Percentiles rank a stretch among this genome's conserved stretches.
Evolutionary conservation across 129 eudicot species (phyloP).

Genomic region (Mikania micrantha): DNA sequence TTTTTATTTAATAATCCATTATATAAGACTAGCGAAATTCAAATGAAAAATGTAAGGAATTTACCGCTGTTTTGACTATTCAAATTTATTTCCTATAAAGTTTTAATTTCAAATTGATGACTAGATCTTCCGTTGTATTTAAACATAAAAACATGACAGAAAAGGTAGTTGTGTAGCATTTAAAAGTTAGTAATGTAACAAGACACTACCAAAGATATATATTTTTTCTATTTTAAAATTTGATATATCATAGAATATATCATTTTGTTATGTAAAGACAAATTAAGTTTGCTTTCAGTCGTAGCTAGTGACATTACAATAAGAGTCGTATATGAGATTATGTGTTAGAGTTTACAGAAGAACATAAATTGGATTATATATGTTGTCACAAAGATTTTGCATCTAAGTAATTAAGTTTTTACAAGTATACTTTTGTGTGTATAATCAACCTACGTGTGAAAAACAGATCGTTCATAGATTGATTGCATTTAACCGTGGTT

Average conservation of each 20-base stretch:
- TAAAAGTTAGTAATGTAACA: background rate
- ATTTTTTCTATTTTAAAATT: background rate
- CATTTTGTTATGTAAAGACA: background rate
- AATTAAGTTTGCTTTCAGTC: background rate
- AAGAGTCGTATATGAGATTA: background rate
- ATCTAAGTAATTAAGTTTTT: too few species aligned
- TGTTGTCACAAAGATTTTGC: too few species aligned
- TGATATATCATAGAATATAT: background rate
- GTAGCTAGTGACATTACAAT: too few species aligned
- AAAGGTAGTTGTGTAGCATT: slow-evolving; percentile 1
- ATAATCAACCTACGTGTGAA: too few species aligned
- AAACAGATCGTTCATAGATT: too few species aligned
- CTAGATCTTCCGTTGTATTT: background rate
- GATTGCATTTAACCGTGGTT: too few species aligned
- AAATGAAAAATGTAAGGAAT: background rate
- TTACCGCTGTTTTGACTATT: slow-evolving; percentile 30
- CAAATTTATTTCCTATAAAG: background rate
- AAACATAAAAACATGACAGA: slow-evolving; percentile 16
- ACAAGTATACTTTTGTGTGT: too few species aligned
- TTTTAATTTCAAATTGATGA: slow-evolving; percentile 5
- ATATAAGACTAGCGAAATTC: slow-evolving; percentile 6
- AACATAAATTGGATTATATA: too few species aligned
- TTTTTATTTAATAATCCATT: background rate
- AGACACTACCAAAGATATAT: background rate
- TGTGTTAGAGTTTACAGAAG: background rate